A percentile compares a stretch with the other conserved stretches of the same genome.
Evolutionary conservation across 352 stramenopile species (phyloP).

Genomic region (Globisporangium emineosum): DNA sequence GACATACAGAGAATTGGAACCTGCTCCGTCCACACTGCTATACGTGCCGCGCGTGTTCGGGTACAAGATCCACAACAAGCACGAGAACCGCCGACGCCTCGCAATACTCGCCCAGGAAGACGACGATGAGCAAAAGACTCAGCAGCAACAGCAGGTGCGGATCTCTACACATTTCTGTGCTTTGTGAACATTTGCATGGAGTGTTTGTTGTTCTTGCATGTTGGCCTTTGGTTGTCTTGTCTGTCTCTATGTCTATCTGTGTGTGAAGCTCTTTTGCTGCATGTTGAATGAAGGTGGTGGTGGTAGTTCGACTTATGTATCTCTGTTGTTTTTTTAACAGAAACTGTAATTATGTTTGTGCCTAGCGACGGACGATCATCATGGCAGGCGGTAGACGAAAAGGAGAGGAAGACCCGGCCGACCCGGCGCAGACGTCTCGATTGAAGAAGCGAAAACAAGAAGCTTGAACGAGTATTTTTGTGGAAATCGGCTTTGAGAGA

Average conservation of each 20-base stretch:
- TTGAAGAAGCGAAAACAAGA: conserved; percentile 83
- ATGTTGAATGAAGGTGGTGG: conserved; percentile 27
- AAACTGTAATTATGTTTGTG: conserved; percentile 91
- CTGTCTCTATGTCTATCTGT: conserved; percentile 17
- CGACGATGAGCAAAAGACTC: conserved; percentile 68
- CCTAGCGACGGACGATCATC: conserved; percentile 71
- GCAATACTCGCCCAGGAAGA: conserved; percentile 79
- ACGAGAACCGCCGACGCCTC: conserved; percentile 77
- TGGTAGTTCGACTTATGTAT: conserved; percentile 85
- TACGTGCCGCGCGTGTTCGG: conserved; percentile 91
- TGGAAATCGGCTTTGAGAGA: background rate
- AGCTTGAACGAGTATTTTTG: conserved; percentile 24
- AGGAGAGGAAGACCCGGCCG: conserved; percentile 50
- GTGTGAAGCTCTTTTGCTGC: conserved; percentile 27
- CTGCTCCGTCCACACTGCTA: conserved; percentile 73
- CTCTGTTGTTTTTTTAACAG: conserved; percentile 89
- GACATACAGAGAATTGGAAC: conserved; percentile 93
- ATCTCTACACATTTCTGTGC: background rate
- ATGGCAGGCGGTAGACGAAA: conserved; percentile 60
- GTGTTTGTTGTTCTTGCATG: conserved; percentile 25
- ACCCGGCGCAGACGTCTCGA: conserved; percentile 33
- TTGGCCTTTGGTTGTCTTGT: conserved; percentile 16
- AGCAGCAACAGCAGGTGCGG: conserved; percentile 48
- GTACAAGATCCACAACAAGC: conserved; percentile 91
- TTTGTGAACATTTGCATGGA: background rate